phyloP scores from a whole-genome alignment of 768 basidiomycete genomes.

The Multifurca ochricompacta region DNA sequence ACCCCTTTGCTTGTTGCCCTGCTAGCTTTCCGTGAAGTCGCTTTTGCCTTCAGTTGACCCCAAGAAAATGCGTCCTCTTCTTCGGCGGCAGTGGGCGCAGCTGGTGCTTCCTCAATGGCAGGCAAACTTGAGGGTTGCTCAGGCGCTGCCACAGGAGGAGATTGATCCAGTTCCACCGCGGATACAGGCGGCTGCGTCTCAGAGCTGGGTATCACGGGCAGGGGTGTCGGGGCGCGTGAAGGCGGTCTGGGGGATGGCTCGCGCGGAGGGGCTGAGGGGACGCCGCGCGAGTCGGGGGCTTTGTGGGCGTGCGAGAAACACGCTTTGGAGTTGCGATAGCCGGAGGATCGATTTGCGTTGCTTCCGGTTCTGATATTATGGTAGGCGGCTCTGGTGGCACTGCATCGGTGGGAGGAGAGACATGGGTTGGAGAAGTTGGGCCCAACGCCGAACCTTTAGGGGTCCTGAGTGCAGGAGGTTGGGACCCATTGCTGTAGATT shows the following conservation, averaged over 20 bases:
- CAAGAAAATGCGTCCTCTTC: background rate
- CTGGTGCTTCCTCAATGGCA: background rate
- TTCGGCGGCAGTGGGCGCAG: background rate
- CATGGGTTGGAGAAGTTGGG: background rate
- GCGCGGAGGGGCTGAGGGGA: conserved; percentile 2
- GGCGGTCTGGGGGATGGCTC: background rate
- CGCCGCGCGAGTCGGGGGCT: conserved; percentile 2
- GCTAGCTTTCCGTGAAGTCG: conserved; percentile 10
- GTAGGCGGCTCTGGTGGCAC: background rate
- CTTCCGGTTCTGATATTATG: background rate
- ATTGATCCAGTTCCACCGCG: background rate
- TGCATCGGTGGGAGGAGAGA: background rate
- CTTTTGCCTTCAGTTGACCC: conserved; percentile 9
- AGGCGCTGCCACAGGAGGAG: background rate
- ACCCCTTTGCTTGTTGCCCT: conserved; percentile 12
- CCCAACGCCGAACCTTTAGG: conserved; percentile 4
- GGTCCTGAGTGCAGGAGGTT: conserved; percentile 8
- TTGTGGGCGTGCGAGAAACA: conserved; percentile 1
- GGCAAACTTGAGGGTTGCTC: background rate
- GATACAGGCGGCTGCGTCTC: background rate
- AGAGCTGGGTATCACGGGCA: background rate
- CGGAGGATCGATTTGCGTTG: background rate
- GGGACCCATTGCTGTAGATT: conserved; percentile 10
- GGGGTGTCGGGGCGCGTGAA: background rate
- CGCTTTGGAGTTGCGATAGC: background rate